Evolutionary conservation across 2,329 filamentous ascomycete genomes (phyloP), one percentile per base, ranked within the genome.

Genomic region (Colletotrichum sp.): DNA sequence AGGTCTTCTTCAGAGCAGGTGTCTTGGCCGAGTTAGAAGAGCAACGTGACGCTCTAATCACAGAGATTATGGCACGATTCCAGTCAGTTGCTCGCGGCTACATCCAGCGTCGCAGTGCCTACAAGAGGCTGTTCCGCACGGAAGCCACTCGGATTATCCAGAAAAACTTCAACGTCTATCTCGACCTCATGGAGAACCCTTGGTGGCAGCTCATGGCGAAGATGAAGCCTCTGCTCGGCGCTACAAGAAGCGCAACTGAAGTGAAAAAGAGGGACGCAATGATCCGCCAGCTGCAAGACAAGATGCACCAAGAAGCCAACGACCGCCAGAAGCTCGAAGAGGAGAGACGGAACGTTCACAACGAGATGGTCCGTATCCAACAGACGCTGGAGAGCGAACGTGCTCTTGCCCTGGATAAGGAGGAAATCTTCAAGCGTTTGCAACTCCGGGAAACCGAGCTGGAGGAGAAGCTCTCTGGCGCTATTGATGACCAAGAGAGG

Each of bases 381-480:
- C 95, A 99, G 80, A 98, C 95, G 0, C 89, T 99, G 3, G 98
- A 99, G 84, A 98, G 96, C 79, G 98, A 99, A 85, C 93, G 97
- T 66, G 95, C 96, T n/a, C 89, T 99, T 57, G 97, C 97, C 1
- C 88, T 99, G 7, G 97, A 99, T 85, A 99, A 99, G 83, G 98
- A 99, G 83, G 97, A 99, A 81, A 99, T 99, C 76, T 99, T 99
- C 89, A 98, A 96, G 83, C 92, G 98, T n/a, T 89, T 99, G 27
- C 97, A 98, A 82, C 88, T 93, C 69, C 94, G 97, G n/a, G 97
- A 99, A 85, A 90, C 93, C 13, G 96, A 99, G 83, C 90, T 99
- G 6, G 95, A 94, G 69, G 98, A 99, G 81, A 98, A 99, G 86
- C 90, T 99, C 32, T 92, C 95, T 49, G 96, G 95, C 52, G 96